Base-by-base conservation (phyloP, 805 yeast species). In the Ascoidea rubescens region DNA sequence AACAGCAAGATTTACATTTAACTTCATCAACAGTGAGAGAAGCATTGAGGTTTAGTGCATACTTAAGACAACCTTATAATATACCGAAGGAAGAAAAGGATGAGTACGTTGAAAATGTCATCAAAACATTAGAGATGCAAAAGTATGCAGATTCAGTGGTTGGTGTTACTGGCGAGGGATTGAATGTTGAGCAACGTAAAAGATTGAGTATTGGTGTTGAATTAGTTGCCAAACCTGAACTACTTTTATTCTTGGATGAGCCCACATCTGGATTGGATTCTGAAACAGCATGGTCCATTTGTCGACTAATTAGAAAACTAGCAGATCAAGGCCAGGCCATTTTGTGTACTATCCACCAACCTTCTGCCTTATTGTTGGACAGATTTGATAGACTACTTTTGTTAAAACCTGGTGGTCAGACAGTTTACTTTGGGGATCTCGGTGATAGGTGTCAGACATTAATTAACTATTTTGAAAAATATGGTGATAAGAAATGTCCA, bases 341-440 rank as follows among this genome's bases (percentile, higher is more conserved):
- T 63, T 69, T 82, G 62, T 83, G 88, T 69, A 82, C 89, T 31
- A 83, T 82, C 58, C 89, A 82, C 65, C 89, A 82, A 67, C 89
- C 89, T 55, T 82, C 87, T 16, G 87, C 89, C 45, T 72, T 80
- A 32, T 67, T 82, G 60, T 74, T 82, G 63, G 78, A 79, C 62
- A 80, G 80, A 61, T 82, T 82, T 58, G 88, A 82, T 58, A 74
- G 87, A 54, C 68, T 82, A 54, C 67, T 83, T 58, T 75, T 85
- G 58, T 71, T 85, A 62, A 80, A 80, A 58, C 78, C 73, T 57
- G 95, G 95, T 64, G 95, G 95, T 57, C 70, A 74, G 60, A 85
- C 90, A 57, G 91, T 83, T 33, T 85, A 85, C 66, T 85, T 84
- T 63, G 95, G 95, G 59, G 89, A 84, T 56, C 78, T 84, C 59